Base-by-base conservation (phyloP, 139 green algal genomes). In the Chlamydomonas incerta region DNA sequence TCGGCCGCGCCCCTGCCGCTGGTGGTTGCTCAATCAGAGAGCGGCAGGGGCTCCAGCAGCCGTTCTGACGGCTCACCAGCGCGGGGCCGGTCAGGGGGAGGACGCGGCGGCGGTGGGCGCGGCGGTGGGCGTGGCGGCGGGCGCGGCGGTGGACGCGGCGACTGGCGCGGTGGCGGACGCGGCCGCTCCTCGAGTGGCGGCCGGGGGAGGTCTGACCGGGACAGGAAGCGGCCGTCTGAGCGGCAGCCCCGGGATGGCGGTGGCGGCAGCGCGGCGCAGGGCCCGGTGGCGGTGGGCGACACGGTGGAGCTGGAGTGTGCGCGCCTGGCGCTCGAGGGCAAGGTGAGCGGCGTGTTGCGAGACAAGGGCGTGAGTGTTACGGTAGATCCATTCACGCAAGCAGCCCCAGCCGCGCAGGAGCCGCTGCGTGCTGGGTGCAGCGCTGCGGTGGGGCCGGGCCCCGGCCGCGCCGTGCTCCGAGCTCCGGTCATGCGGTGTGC, bases 241-340 rank as follows among this genome's bases (percentile, higher is more conserved):
- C 50, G 50, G 50, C 50, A 14, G 14, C 11, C 11, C 14, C 11
- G 50, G 14, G 50, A 14, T 26, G 14, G 29, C 63, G 63, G n/a
- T 29, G 29, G n/a, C 63, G 63, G 26, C 63, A 29, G 1, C 5
- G 63, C 29, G 29, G 29, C 2, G 29, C 13, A 5, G 37, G n/a
- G 15, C 2, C 60, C 62, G 0, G 46, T 83, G 50, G 17, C 31
- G 2, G 83, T 86, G 21, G 90, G 90, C 0, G 29, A 93, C 10
- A 52, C 68, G 63, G 15, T 95, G 62, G 71, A 91, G 69, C 79
- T 95, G 5, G 35, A 87, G 17, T 95, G 92, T 70, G 63, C 55
- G 0, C 80, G 82, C 31, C 83, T 95, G 0, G 93, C 91, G 9
- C 81, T 92, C 47, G 90, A 91, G 15, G 93, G 90, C 20, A 85